Evolutionary conservation across 352 stramenopile genomes (phyloP).

Genomic region (Phytophthora crassamura): DNA sequence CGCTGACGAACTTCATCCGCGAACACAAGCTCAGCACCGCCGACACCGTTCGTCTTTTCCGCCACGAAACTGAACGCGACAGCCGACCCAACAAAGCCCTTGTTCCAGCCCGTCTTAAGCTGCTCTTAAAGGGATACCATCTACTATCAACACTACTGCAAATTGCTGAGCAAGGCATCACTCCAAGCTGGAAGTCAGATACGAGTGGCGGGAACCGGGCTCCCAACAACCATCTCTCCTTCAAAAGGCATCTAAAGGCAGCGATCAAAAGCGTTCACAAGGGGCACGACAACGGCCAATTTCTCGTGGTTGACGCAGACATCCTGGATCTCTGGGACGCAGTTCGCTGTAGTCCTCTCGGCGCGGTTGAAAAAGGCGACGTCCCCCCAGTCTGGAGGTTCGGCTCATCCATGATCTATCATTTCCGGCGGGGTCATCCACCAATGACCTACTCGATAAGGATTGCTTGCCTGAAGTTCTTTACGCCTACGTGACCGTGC

Average conservation of each 20-base stretch:
- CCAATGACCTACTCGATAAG: slow-evolving; percentile 14
- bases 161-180: slow-evolving; percentile 1
- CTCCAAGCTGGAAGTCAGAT: background rate
- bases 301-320: slow-evolving; percentile 5
- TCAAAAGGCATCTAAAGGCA: background rate
- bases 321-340: background rate
- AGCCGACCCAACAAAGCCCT: slow-evolving; percentile 7
- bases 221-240: slow-evolving; percentile 3
- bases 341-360: slow-evolving; percentile 5
- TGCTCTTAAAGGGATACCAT: background rate
- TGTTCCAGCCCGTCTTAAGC: background rate
- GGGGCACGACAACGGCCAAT: slow-evolving; percentile 5
- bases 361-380: slow-evolving; percentile 8
- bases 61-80: background rate
- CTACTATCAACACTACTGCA: background rate
- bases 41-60: background rate
- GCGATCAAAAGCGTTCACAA: background rate
- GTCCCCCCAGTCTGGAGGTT: background rate
- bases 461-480: background rate
- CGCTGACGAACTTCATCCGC: background rate
- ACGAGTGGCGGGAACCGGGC: background rate
- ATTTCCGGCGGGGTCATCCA: slow-evolving; percentile 4
- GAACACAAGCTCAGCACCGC: background rate
- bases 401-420: slow-evolving; percentile 15
- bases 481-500: slow-evolving; percentile 8